Evolutionary conservation across 192 early-diverging fungal species (phyloP), one percentile per base, ranked within the genome.

Genomic region (Backusella sp.): DNA sequence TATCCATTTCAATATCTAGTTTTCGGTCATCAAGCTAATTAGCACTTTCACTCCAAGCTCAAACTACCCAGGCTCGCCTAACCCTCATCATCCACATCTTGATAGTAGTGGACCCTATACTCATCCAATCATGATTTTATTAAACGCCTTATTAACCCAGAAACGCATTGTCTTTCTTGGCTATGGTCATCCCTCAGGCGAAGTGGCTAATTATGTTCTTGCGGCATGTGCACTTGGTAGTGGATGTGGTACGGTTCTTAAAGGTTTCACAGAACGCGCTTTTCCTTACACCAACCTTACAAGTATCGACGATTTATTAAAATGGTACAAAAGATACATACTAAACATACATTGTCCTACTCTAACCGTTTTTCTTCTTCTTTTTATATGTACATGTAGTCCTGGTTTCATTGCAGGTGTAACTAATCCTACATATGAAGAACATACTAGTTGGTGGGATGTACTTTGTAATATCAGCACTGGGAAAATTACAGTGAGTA

Each of bases 331-430:
- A 49, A 49, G 1, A 49, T 49, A 49, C 1, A 49, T 52, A 8
- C 14, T 19, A 52, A 39, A 56, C 19, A 67, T 26, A 82, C 28
- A n/a, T 21, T 56, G 81, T 23, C 32, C 68, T 23, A 32, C 66
- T 37, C 6, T 52, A 52, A 23, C 4, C 32, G 26, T 35, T 32
- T 41, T 46, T 72, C 21, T 32, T 32, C 30, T 32, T 59, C 41
- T 71, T 34, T 73, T 79, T 23, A 35, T 36, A 37, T 26, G 14
- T 62, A 62, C 21, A 59, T 71, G 26, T 77, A 90, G 88, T 72
- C 88, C 94, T 23, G 96, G 95, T 6, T 98, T 94, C 82, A 96
- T 98, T 82, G 97, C 97, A 4, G 97, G 97, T 17, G 96, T 97
- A 11, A 97, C 97, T 0, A 97, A 98, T 82, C 94, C 95, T n/a